Conservation (phyloP, 345 rosid species). For the Diplotaxis tenuifolia region DNA sequence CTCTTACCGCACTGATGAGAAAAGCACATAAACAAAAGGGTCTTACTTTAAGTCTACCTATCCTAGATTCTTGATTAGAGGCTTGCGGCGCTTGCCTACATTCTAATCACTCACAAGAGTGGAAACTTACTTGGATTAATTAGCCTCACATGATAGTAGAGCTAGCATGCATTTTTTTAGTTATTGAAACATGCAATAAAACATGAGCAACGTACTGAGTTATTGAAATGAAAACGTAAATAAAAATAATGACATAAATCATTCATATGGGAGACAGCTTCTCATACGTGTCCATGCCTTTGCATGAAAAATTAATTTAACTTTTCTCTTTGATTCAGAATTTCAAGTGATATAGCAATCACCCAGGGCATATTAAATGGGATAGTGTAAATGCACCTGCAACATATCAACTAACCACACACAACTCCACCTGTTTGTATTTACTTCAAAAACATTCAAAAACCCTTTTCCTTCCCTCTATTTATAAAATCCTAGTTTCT, state of each 20-base stretch:
- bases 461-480: slow-evolving; percentile 23
- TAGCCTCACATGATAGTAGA: slow-evolving; percentile 12
- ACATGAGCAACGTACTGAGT: slow-evolving; percentile 13
- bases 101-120: not conserved
- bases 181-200: slow-evolving; percentile 21
- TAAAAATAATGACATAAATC: slow-evolving; percentile 10
- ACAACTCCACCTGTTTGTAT: slow-evolving; percentile 63
- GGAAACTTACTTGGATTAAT: slow-evolving; percentile 11
- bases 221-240: slow-evolving; percentile 15
- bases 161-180: not conserved
- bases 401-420: slow-evolving; percentile 69
- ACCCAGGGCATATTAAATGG: slow-evolving; percentile 27
- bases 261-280: slow-evolving; percentile 33
- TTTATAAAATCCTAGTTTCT: slow-evolving; percentile 25
- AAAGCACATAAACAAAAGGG: slow-evolving; percentile 17
- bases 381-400: slow-evolving; percentile 64
- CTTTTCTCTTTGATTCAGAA: not conserved
- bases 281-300: slow-evolving; percentile 28
- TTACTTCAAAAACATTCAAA: slow-evolving; percentile 44
- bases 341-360: slow-evolving; percentile 27
- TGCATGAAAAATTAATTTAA: slow-evolving; percentile 23
- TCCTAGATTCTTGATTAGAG: slow-evolving; percentile 31
- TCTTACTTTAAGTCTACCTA: slow-evolving; percentile 29
- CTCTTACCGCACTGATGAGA: too few relatives aligned
- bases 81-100: not conserved